Base-by-base conservation (phyloP, 306 rosid genomes). In the Ammopiptanthus mongolicus region DNA sequence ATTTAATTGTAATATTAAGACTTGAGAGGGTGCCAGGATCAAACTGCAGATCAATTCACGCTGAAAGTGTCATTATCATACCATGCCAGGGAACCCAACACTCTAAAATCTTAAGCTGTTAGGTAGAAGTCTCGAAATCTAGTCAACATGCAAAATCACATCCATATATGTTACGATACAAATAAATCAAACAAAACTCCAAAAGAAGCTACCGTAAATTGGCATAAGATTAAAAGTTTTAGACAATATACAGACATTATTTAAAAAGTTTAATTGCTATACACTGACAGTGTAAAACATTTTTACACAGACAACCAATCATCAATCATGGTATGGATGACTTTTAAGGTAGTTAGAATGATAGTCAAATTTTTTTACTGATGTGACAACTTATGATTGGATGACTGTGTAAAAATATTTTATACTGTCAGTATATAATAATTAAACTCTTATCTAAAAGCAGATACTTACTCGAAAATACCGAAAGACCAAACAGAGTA, bases 401-500 rank as follows among this genome's bases (percentile, higher is more conserved):
- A n/a, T n/a, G n/a, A n/a, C n/a, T n/a, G n/a, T n/a, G n/a, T n/a
- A n/a, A n/a, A n/a, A n/a, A n/a, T n/a, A n/a, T n/a, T n/a, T n/a
- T n/a, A n/a, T n/a, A n/a, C n/a, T n/a, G n/a, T n/a, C n/a, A n/a
- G n/a, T n/a, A n/a, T n/a, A n/a, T n/a, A n/a, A n/a, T n/a, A n/a
- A n/a, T n/a, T n/a, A n/a, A n/a, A n/a, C n/a, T n/a, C n/a, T n/a
- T n/a, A n/a, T n/a, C n/a, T n/a, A n/a, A n/a, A n/a, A n/a, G n/a
- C 41, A 74, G 15, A 42, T 9, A 48, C 46, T 55, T 61, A 56
- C 69, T 42, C 47, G 37, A 65, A 65, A 42, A 51, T 39, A 34
- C 58, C 23, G 51, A 31, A 41, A 48, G 44, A 39, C 15, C 47
- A 61, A 23, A 87, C 55, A 84, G 59, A 82, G 82, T 50, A 76